These are phyloP conservation scores for Kalmanozyma brasiliensis DNA, from an alignment of 1,284 basidiomycete species.

Conservation along the genomic window DNA sequence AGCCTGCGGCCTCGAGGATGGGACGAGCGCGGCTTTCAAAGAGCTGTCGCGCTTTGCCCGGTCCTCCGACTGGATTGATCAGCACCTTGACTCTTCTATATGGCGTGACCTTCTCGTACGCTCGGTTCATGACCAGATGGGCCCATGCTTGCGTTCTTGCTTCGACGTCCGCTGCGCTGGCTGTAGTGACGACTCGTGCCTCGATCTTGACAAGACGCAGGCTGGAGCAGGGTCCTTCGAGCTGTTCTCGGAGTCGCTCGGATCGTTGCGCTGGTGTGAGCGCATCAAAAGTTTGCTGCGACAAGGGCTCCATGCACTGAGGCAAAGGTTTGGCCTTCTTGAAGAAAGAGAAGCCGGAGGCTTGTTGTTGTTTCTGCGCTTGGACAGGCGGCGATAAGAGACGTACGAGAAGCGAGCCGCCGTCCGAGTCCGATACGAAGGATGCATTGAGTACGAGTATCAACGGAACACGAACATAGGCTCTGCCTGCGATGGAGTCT, in stretches of 20 bases:
- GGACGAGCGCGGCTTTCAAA: conserved; percentile 80
- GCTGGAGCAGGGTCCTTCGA: conserved; percentile 56
- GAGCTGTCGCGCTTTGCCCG: conserved; percentile 77
- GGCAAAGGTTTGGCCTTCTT: conserved; percentile 27
- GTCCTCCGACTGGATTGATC: conserved; percentile 88
- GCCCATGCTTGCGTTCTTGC: conserved; percentile 39
- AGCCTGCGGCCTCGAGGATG: conserved; percentile 81
- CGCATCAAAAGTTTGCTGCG: conserved; percentile 21
- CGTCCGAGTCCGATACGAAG: conserved; percentile 61
- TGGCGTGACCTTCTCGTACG: conserved; percentile 40
- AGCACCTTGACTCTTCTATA: conserved; percentile 71
- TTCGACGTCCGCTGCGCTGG: conserved; percentile 24
- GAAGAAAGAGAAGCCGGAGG: conserved; percentile 33
- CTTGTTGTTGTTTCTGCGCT: conserved; percentile 3
- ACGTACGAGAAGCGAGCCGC: conserved; percentile 58
- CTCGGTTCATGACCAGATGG: conserved; percentile 37
- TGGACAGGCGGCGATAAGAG: conserved; percentile 51
- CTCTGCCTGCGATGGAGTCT: conserved; percentile 17
- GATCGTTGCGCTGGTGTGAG: conserved; percentile 16
- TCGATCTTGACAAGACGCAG: conserved; percentile 59
- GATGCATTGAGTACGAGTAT: conserved; percentile 54
- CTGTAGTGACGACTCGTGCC: conserved; percentile 31
- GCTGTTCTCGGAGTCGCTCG: conserved; percentile 37
- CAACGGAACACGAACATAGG: conserved; percentile 50
- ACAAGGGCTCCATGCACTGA: conserved; percentile 29